These are phyloP conservation scores for Skeletonema costatum DNA, from an alignment of 108 stramenopile genomes.

Conservation along the genomic window DNA sequence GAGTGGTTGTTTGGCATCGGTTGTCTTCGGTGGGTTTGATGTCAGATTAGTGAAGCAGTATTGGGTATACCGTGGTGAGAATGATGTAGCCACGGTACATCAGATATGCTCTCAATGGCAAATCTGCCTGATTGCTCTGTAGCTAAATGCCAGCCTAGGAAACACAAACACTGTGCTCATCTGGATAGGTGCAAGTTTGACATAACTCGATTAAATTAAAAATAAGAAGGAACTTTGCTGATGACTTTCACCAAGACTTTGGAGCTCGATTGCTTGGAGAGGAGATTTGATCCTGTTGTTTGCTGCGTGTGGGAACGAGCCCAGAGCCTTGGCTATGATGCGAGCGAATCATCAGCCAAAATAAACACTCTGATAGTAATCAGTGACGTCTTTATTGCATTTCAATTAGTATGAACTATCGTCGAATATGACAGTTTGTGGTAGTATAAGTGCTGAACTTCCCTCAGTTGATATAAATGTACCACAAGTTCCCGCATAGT, in stretches of 20 bases:
- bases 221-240: too few species aligned
- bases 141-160: not conserved
- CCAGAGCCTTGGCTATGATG: not conserved
- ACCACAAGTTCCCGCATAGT: not conserved
- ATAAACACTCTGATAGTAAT: not conserved
- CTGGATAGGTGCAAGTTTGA: slow-evolving; percentile 4
- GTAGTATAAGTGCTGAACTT: not conserved
- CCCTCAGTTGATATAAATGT: not conserved
- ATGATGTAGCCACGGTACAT: not conserved
- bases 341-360: not conserved
- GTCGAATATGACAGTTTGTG: too few species aligned
- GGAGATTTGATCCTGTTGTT: not conserved
- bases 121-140: not conserved
- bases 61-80: not conserved
- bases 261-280: not conserved
- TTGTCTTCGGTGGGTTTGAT: not conserved
- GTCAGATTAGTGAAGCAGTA: not conserved
- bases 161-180: too few species aligned
- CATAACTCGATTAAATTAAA: not conserved
- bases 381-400: too few species aligned
- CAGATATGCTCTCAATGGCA: not conserved
- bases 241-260: not conserved
- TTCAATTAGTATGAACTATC: too few species aligned
- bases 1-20: slow-evolving; percentile 3
- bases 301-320: not conserved